A percentile compares a stretch with the other conserved stretches of the same genome.
Evolutionary conservation across 106 monocot species (phyloP).

Genomic region (Dioscorea zingiberensis): DNA sequence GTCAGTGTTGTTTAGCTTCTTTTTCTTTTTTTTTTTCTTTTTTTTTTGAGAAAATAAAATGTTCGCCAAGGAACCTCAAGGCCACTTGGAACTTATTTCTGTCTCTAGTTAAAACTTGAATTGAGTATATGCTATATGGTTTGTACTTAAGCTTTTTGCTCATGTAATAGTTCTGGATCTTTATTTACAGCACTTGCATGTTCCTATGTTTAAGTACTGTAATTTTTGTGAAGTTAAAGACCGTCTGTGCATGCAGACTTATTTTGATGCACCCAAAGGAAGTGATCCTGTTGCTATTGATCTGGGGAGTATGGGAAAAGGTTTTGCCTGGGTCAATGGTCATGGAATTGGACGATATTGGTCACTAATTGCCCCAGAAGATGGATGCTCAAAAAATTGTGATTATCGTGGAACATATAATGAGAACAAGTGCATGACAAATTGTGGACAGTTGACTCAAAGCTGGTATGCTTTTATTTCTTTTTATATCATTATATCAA

Average conservation of each 20-base stretch:
- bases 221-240: too few species aligned
- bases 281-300: constrained; percentile 63
- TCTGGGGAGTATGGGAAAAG: constrained; percentile 90
- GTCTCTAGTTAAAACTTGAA: too few species aligned
- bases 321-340: constrained; percentile 95
- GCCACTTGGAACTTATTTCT: too few species aligned
- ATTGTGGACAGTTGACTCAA: constrained; percentile 87
- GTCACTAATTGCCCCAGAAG: constrained; percentile 67
- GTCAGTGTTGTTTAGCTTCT: too few species aligned
- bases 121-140: too few species aligned
- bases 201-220: too few species aligned
- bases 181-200: too few species aligned
- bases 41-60: too few species aligned
- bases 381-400: constrained; percentile 62
- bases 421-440: constrained; percentile 68
- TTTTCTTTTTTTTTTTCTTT: too few species aligned
- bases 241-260: constrained; percentile 35
- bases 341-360: constrained; percentile 85
- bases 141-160: too few species aligned
- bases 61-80: too few species aligned
- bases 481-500: background rate
- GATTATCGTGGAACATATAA: constrained; percentile 85
- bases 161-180: too few species aligned
- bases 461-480: constrained; percentile 39
- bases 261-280: constrained; percentile 82